Conservation (phyloP, 2,329 filamentous ascomycete genomes). For the Pezicula neosporulosa region DNA sequence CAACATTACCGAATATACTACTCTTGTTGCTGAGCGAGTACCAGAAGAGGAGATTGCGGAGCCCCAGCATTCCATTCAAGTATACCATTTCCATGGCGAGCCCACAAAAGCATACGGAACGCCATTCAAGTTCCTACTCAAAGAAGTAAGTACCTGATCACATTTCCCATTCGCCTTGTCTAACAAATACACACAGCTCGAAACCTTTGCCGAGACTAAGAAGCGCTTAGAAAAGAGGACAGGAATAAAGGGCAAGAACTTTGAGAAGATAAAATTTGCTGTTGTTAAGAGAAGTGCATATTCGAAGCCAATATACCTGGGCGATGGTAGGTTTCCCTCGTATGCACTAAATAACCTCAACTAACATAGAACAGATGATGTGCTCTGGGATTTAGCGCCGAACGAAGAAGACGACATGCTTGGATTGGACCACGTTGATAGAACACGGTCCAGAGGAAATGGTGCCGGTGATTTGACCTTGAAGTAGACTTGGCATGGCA, state of each 20-base stretch:
- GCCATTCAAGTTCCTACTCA: conserved; percentile 85
- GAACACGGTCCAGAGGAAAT: conserved; percentile 54
- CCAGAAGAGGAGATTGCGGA: conserved; percentile 65
- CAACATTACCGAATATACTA: conserved; percentile 81
- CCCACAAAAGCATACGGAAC: conserved; percentile 79
- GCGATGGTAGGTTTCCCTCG: conserved; percentile 66
- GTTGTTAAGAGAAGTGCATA: conserved; percentile 69
- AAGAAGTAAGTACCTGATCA: conserved; percentile 57
- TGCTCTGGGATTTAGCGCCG: conserved; percentile 49
- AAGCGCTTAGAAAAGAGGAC: conserved; percentile 90
- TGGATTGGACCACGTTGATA: conserved; percentile 64
- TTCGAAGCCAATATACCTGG: conserved; percentile 76
- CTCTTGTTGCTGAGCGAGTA: conserved; percentile 76
- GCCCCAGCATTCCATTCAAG: conserved; percentile 63
- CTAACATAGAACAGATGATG: conserved; percentile 45
- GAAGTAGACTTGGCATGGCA: conserved; percentile 25
- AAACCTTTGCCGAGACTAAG: conserved; percentile 87
- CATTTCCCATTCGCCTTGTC: not conserved
- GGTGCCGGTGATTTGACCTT: conserved; percentile 63
- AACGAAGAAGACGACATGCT: conserved; percentile 61
- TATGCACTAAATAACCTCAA: not conserved
- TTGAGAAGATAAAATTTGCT: conserved; percentile 98
- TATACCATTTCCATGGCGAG: conserved; percentile 92
- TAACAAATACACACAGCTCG: conserved; percentile 51
- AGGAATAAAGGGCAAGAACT: conserved; percentile 94